Base-by-base conservation (phyloP, 805 yeast genomes). In the Saccharomyces jurei region DNA sequence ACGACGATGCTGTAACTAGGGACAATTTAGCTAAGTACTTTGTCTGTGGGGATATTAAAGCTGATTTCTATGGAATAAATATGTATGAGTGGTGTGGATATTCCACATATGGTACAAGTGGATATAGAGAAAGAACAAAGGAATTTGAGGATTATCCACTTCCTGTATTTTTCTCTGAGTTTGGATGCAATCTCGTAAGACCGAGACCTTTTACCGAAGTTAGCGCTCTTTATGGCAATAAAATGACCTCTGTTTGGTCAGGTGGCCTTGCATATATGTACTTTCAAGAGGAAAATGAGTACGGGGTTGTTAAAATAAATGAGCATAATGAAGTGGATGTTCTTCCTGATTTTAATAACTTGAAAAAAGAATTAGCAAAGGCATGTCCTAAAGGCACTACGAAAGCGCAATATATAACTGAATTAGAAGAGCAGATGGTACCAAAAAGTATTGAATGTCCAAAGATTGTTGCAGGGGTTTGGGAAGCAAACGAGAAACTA, bases 31-130 rank as follows among this genome's bases (percentile, higher is more conserved):
- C 97, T 47, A 84, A 84, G 64, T 91, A 86, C 76, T 90, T 91
- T 68, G 77, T 86, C 28, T 91, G 98, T 74, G 96, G 96, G 52
- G 62, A 68, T 6, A 77, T 73, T 26, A 74, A 64, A 51, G 86
- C 83, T 50, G 95, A 87, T 66, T 87, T 87, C 72, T 87, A 86
- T 68, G 94, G 94, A 63, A 81, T 86, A 64, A 87, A 87, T 75
- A 86, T 86, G 89, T 87, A 87, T 74, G 91, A 86, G 72, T 87
- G 95, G 95, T 86, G 94, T 73, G 92, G 92, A 14, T 60, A 73
- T 49, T 83, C 89, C 1, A 73, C 82, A 27, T 86, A 76, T 74
- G 68, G 71, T 41, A 64, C 77, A 1, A 85, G 91, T 58, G 95
- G 95, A 46, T 87, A 84, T 68, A 70, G 74, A 59, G 79, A 75